Evolutionary conservation across 164 flowering plant species (phyloP).

Genomic region (Saururus chinensis): DNA sequence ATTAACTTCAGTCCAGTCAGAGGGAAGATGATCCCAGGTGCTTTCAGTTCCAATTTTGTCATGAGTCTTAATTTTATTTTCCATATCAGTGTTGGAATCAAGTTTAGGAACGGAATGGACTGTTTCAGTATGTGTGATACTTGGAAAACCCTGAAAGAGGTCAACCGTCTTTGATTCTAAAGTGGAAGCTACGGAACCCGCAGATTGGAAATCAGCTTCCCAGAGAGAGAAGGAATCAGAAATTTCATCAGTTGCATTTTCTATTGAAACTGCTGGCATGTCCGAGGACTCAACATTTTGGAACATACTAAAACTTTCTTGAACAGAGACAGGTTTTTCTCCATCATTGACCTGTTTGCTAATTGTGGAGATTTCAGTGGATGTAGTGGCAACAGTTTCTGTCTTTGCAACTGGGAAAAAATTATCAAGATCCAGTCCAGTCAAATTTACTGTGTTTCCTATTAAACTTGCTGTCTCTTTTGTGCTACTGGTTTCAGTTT

Average conservation of each 20-base stretch:
- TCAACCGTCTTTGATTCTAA: constrained; percentile 20
- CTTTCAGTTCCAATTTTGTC: constrained; percentile 7
- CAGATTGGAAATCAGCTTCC: constrained; percentile 55
- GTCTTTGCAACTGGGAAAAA: constrained; percentile 25
- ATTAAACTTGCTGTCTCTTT: constrained; percentile 12
- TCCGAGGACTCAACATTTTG: constrained; percentile 28
- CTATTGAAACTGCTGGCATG: constrained; percentile 6
- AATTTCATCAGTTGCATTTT: constrained; percentile 13
- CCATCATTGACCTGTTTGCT: constrained; percentile 4
- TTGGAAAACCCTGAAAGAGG: constrained; percentile 18
- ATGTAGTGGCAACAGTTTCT: constrained; percentile 7
- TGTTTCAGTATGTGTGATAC: constrained; percentile 17
- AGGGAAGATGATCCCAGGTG: constrained; percentile 9
- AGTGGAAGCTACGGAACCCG: constrained; percentile 20
- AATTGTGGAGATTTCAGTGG: constrained; percentile 12
- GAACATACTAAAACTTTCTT: constrained; percentile 26
- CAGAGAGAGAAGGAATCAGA: constrained; percentile 39
- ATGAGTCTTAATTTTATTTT: neutral
- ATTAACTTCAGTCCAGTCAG: constrained; percentile 30
- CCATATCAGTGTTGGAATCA: constrained; percentile 14
- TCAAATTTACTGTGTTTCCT: constrained; percentile 21
- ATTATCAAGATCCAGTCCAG: constrained; percentile 44
- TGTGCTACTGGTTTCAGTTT: constrained; percentile 8
- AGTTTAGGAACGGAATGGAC: constrained; percentile 16
- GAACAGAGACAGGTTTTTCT: constrained; percentile 12